Evolutionary conservation across 129 eudicot species (phyloP), one percentile per base, ranked within the genome.

Genomic region (Arctium lappa): DNA sequence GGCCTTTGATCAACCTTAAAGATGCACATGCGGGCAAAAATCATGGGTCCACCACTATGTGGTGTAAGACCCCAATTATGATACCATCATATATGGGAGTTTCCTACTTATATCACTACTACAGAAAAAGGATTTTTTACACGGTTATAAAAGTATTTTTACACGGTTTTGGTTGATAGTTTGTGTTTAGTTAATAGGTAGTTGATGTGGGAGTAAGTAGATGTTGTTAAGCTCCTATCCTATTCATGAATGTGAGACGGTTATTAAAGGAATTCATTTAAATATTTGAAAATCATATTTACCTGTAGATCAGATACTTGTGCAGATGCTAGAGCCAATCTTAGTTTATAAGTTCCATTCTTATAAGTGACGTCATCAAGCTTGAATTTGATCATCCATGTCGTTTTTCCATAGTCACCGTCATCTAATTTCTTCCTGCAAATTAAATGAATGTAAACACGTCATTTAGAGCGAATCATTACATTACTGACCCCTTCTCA

Each of bases 281-380:
- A 46, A 18, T 42, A 75, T 44, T 71, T 3, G 0, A 9, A 15
- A 15, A n/a, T 16, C 27, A 3, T 38, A 4, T 1, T 15, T 85
- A 92, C 97, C 93, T 87, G 90, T 46, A 91, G 50, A 36, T 77
- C 86, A 0, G 95, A 85, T 13, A 72, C 77, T 29, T 90, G 85
- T 63, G 95, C 92, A 18, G 91, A 83, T 82, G 97, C 97, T 69
- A 91, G 79, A 77, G 93, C 95, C 73, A 91, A 53, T 73, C 97
- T 80, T 32, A 93, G 72, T 50, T 81, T 91, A 76, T 93, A 89
- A 32, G 74, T 70, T 63, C 86, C 90, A 77, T 77, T 82, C 34
- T 70, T 79, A 60, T 22, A 22, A 22, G 46, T 38, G 9, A 90
- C 87, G 3, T 75, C 72, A 10, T 86, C 81, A 7, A 91, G 87